These are phyloP conservation scores for Erysimum cheiri DNA, from an alignment of 441 rosid genomes.

Conservation along the genomic window DNA sequence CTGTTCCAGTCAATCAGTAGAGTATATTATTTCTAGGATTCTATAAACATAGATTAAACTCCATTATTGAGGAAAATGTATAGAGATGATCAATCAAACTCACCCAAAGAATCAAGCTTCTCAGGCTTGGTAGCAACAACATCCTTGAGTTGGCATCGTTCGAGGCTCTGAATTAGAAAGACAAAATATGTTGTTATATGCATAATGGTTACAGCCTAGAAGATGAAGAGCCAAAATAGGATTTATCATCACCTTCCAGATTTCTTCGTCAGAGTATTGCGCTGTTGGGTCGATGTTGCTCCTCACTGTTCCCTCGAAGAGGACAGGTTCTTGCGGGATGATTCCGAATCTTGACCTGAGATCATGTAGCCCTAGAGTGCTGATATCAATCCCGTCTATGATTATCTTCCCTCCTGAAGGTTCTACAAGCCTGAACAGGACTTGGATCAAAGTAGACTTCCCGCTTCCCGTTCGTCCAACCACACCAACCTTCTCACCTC, in stretches of 20 bases:
- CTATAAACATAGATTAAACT: no score
- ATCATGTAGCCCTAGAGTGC: slow-evolving; percentile 75
- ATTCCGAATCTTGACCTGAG: slow-evolving; percentile 89
- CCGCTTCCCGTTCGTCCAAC: slow-evolving; percentile 96
- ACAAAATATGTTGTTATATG: neutral
- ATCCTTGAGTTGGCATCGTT: slow-evolving; percentile 89
- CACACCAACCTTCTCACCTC: slow-evolving; percentile 85
- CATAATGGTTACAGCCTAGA: neutral
- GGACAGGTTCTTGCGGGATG: slow-evolving; percentile 93
- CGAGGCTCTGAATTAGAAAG: slow-evolving; percentile 57
- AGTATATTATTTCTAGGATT: no score
- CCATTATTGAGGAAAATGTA: neutral
- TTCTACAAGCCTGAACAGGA: slow-evolving; percentile 82
- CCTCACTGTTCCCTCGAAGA: slow-evolving; percentile 90
- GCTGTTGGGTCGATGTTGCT: slow-evolving; percentile 84
- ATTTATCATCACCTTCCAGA: slow-evolving; percentile 63
- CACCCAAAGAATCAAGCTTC: slow-evolving; percentile 80
- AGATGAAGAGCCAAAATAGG: neutral
- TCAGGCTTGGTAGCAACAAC: slow-evolving; percentile 74
- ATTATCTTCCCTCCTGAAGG: slow-evolving; percentile 78
- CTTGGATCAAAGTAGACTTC: slow-evolving; percentile 86
- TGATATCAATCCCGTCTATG: slow-evolving; percentile 78
- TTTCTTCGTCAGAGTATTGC: slow-evolving; percentile 74
- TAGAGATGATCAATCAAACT: neutral
- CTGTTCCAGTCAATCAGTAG: slow-evolving; percentile 43